Base-by-base conservation (phyloP, 106 monocot genomes). In the Alisma plantagoaquatica region DNA sequence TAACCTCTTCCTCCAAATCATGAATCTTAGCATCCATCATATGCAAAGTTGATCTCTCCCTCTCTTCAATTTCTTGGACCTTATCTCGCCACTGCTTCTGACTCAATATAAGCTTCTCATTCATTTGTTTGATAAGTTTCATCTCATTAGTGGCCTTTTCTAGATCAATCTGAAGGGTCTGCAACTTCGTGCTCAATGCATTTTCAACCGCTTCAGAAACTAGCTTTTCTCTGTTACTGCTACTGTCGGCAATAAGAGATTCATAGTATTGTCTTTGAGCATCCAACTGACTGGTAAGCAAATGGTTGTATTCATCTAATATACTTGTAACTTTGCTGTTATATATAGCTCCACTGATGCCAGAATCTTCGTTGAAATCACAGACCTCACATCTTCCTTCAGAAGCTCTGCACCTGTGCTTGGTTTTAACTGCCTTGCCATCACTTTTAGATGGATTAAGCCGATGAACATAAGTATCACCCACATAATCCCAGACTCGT, bases 401-500 rank as follows among this genome's bases (percentile, higher is more conserved):
- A 49, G 18, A 5, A 54, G 49, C 67, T 74, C 53, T 70, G 42
- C 49, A 59, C 5, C 46, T 56, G 28, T 68, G 66, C 56, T 73
- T 77, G 29, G 55, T 33, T 59, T 84, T 88, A 21, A 46, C 51
- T 4, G 66, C n/a, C 57, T 90, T 89, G 6, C 60, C 85, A 54
- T 79, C 85, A 59, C 78, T 75, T 56, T 59, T 84, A 29, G 96
- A 98, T 29, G 66, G 79, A 90, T 98, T 90, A 33, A 98, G 71
- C 51, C 96, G 69, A 61, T 98, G 89, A 29, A 98, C 96, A 59
- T 82, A 98, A 29, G 23, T 85, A 65, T 98, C 96, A 54, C 96
- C 96, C 62, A 82, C 90, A 72, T 98, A 98, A 67, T 98, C 96
- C 96, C 96, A 98, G 27, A 85, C 66, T 25, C 82, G 70, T 27